Conservation (phyloP, 495 filamentous ascomycete genomes). For the Aspergillus avenaceus region DNA sequence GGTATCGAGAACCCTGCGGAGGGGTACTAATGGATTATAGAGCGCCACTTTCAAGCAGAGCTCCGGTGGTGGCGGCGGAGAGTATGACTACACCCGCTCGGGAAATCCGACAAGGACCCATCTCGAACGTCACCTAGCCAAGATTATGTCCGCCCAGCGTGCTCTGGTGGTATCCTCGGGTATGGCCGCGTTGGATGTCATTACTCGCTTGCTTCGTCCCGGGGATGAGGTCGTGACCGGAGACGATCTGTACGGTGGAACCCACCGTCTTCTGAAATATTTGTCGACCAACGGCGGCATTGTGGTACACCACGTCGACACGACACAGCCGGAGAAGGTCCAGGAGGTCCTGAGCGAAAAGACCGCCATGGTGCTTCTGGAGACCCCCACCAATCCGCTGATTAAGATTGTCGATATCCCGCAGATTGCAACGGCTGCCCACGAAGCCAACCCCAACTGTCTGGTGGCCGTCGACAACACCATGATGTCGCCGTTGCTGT, state of each 20-base stretch:
- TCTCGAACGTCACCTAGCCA: conserved; percentile 92
- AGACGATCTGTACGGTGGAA: conserved; percentile 95
- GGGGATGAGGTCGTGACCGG: conserved; percentile 97
- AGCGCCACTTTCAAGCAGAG: conserved; percentile 97
- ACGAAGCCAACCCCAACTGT: conserved; percentile 74
- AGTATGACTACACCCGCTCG: conserved; percentile 97
- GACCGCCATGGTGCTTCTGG: conserved; percentile 93
- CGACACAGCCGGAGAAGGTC: conserved; percentile 69
- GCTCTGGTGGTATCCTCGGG: conserved; percentile 90
- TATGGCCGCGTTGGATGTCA: conserved; percentile 96
- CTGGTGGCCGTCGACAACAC: conserved; percentile 95
- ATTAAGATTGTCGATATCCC: conserved; percentile 97
- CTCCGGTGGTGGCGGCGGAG: conserved; percentile 67
- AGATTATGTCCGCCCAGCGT: conserved; percentile 94
- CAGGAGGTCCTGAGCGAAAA: conserved; percentile 63
- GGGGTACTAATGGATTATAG: conserved; percentile 38
- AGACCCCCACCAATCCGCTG: conserved; percentile 94
- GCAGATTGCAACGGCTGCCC: conserved; percentile 66
- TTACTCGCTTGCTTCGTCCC: conserved; percentile 86
- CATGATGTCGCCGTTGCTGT: conserved; percentile 92
- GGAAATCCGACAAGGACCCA: conserved; percentile 96
- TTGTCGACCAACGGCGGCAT: conserved; percentile 83
- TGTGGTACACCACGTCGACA: conserved; percentile 93
- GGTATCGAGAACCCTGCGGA: too few species aligned
- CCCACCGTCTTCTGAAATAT: conserved; percentile 90